These are phyloP conservation scores for Spiromyces aspiralis DNA, from an alignment of 371 early-diverging fungal genomes.

Conservation along the genomic window DNA sequence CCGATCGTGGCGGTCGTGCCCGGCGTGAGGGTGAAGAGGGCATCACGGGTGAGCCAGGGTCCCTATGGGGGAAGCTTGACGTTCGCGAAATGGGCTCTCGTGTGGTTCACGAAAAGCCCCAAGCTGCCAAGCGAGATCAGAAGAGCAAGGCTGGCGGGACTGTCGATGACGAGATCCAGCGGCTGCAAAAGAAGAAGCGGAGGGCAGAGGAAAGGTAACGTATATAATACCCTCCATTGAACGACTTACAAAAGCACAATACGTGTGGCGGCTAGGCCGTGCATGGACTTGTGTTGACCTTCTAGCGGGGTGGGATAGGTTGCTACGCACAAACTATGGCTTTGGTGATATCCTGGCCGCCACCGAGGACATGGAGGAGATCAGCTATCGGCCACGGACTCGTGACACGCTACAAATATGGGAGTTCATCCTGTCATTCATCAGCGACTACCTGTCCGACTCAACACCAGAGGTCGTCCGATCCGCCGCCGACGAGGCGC, in stretches of 20 bases:
- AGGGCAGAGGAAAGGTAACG: constrained; percentile 15
- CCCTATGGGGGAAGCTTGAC: constrained; percentile 73
- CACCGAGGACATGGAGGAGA: constrained; percentile 76
- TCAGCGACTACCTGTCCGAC: constrained; percentile 69
- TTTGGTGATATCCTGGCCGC: constrained; percentile 70
- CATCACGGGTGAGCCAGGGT: constrained; percentile 79
- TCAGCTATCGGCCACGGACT: constrained; percentile 79
- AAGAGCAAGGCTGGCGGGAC: constrained; percentile 31
- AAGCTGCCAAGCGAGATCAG: constrained; percentile 25
- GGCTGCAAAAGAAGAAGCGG: constrained; percentile 1
- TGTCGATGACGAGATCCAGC: constrained; percentile 18
- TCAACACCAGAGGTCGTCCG: constrained; percentile 75
- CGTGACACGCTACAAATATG: constrained; percentile 85
- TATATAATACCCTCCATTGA: too few species aligned
- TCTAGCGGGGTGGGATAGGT: constrained; percentile 13
- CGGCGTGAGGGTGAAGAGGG: constrained; percentile 78
- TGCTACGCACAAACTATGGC: constrained; percentile 50
- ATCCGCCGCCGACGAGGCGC: constrained; percentile 74
- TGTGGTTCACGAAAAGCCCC: constrained; percentile 40
- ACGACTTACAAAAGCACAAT: constrained; percentile 4
- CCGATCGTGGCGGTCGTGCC: constrained; percentile 63
- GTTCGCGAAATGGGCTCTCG: constrained; percentile 72
- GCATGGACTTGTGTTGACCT: too few species aligned
- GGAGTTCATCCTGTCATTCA: constrained; percentile 71
- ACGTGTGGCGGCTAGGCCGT: too few species aligned